These are phyloP conservation scores for Ulvella scutata DNA, from an alignment of 139 green algal genomes.

Conservation along the genomic window DNA sequence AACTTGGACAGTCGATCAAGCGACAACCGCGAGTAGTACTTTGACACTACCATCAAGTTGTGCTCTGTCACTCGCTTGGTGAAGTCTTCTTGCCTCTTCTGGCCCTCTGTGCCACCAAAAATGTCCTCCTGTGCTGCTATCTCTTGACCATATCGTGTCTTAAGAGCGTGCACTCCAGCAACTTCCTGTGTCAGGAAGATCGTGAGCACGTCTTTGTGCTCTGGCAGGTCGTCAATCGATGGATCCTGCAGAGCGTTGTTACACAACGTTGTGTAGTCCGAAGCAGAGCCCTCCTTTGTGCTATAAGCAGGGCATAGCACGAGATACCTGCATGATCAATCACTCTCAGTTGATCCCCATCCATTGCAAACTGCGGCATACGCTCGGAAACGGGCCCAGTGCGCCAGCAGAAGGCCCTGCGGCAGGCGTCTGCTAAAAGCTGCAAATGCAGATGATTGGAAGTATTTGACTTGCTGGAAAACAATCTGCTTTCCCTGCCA, in stretches of 20 bases:
- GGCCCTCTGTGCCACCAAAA: slow-evolving; percentile 21
- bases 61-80: slow-evolving; percentile 74
- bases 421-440: too few relatives aligned
- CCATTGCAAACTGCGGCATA: too few relatives aligned
- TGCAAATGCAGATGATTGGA: too few relatives aligned
- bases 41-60: slow-evolving; percentile 82
- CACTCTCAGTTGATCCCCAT: too few relatives aligned
- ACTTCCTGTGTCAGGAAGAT: slow-evolving; percentile 51
- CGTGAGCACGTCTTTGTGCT: slow-evolving; percentile 68
- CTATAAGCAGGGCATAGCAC: slow-evolving; percentile 62
- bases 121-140: slow-evolving; percentile 40
- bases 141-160: slow-evolving; percentile 42
- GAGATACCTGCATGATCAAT: slow-evolving; percentile 25
- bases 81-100: slow-evolving; percentile 33
- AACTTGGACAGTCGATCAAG: slow-evolving; percentile 71
- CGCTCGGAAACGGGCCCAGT: too few relatives aligned
- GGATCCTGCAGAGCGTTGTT: slow-evolving; percentile 22
- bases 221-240: slow-evolving; percentile 57
- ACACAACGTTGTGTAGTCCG: slow-evolving; percentile 74
- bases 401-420: too few relatives aligned
- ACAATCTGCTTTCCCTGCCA: too few relatives aligned
- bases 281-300: slow-evolving; percentile 34
- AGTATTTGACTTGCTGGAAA: too few relatives aligned
- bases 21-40: slow-evolving; percentile 64
- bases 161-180: slow-evolving; percentile 18